These are phyloP conservation scores for Botrytis galanthina DNA, from an alignment of 2,329 filamentous ascomycete genomes.

Conservation along the genomic window DNA sequence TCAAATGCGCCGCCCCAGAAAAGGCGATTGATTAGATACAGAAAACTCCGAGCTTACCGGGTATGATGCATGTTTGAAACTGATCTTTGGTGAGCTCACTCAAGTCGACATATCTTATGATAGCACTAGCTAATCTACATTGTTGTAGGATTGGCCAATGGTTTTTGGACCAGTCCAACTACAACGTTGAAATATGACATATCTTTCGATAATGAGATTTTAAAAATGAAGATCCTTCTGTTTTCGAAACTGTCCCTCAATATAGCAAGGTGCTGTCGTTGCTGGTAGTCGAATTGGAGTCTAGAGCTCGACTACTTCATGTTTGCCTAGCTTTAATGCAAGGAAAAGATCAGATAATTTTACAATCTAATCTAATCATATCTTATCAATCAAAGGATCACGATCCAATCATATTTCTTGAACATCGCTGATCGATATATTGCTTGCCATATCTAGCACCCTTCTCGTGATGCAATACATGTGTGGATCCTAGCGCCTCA, in stretches of 20 bases:
- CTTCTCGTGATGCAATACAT: background rate
- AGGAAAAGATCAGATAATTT: background rate
- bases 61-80: conserved; percentile 3
- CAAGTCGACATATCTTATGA: background rate
- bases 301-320: background rate
- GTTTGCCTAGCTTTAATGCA: background rate
- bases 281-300: background rate
- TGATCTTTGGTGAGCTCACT: background rate
- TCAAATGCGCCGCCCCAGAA: background rate
- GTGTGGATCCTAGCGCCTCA: background rate
- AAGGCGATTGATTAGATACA: background rate
- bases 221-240: background rate
- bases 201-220: background rate
- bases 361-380: background rate
- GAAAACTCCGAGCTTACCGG: conserved; percentile 11
- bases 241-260: background rate
- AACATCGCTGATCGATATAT: background rate
- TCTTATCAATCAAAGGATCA: conserved; percentile 6
- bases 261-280: too few species aligned
- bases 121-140: background rate
- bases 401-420: background rate
- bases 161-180: background rate
- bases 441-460: background rate
- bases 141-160: background rate
- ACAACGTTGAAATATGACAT: background rate